A percentile compares a stretch with the other conserved stretches of the same genome.
Conservation (phyloP, 1,284 basidiomycete genomes). For the Tilletia walkeri region DNA sequence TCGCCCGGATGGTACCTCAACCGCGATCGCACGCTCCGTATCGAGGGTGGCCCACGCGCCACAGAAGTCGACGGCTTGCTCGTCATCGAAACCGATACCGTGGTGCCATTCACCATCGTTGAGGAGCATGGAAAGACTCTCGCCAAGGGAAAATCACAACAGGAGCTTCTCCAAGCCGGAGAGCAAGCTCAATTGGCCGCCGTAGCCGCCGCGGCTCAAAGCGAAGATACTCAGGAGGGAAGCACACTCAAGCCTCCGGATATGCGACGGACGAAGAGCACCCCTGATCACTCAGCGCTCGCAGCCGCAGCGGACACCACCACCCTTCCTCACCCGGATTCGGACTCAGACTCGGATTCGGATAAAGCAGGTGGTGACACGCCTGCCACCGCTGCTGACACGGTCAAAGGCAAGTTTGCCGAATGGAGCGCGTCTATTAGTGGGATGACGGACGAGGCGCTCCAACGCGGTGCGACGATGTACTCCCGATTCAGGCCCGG, state of each 20-base stretch:
- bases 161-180: conserved; percentile 5
- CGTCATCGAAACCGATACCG: conserved; percentile 43
- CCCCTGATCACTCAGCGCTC: conserved; percentile 7
- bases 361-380: not conserved
- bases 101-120: conserved; percentile 31
- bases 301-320: not conserved
- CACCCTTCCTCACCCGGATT: not conserved
- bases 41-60: conserved; percentile 40
- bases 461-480: conserved; percentile 2
- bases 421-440: not conserved
- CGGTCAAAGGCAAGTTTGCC: conserved; percentile 2
- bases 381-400: not conserved
- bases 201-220: conserved; percentile 19
- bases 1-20: conserved; percentile 47
- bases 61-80: conserved; percentile 36
- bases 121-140: conserved; percentile 41
- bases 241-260: not conserved
- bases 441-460: conserved; percentile 5
- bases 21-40: conserved; percentile 39
- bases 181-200: conserved; percentile 33
- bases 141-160: conserved; percentile 24
- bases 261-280: conserved; percentile 1
- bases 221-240: not conserved
- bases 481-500: not conserved
- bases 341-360: not conserved